Base-by-base conservation (phyloP, 805 yeast species). In the Saccharomycopsis lassenensis region DNA sequence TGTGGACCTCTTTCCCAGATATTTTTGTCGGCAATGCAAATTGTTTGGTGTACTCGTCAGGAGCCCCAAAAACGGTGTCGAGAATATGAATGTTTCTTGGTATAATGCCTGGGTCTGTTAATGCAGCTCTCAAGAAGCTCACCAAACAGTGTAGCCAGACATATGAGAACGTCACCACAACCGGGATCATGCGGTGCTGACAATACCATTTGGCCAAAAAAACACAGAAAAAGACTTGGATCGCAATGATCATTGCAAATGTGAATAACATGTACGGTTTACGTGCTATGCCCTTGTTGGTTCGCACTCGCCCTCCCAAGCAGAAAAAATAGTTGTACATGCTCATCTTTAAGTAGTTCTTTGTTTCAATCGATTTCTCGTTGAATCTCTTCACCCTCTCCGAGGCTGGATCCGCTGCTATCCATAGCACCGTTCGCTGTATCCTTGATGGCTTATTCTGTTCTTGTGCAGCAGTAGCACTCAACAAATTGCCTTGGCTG, bases 41-140 rank as follows among this genome's bases (percentile, higher is more conserved):
- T 7, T 56, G 49, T 46, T 63, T 67, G 44, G 62, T 62, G 47
- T 78, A 77, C 44, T 78, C 87, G 5, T 59, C 62, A 0, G 89
- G 87, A 2, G 67, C 41, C 17, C 44, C 40, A 21, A 49, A 47
- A 5, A 62, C 46, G 25, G 59, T 57, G 32, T 56, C 65, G 0
- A 69, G 67, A 22, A 74, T 17, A 47, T 83, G 91, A 4, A 77
- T 52, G 53, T 79, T 78, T 41, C 75, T 57, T 1, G 93, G 87
- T 7, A 79, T 48, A 1, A 67, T 54, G 0, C 94, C 94, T 0
- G 93, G 83, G 46, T 83, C 94, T 7, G 67, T 54, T 2, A 71
- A 58, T 0, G 80, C 63, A 0, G 79, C 76, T 38, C 56, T 64
- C 5, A 76, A 38, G 41, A 74, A 72, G 35, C 73, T 66, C 3